Conservation (phyloP, 345 rosid species). For the Tarenaya hassleriana region DNA sequence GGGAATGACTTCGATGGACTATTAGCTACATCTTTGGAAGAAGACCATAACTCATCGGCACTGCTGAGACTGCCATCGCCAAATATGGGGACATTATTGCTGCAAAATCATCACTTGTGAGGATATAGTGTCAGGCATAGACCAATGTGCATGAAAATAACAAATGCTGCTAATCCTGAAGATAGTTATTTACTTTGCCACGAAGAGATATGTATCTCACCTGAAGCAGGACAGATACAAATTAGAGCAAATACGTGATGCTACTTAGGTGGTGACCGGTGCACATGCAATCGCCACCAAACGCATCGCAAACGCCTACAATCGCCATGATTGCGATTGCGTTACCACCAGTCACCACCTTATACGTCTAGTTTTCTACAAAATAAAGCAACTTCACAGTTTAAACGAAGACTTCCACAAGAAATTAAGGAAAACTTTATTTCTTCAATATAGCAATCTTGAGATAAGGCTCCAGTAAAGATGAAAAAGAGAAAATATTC, state of each 20-base stretch:
- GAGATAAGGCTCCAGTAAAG: too few relatives aligned
- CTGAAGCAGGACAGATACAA: not conserved
- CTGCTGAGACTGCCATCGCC: constrained; percentile 56
- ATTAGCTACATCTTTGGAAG: constrained; percentile 51
- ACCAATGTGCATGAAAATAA: constrained; percentile 17
- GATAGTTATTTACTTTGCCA: constrained; percentile 6
- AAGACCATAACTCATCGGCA: constrained; percentile 73
- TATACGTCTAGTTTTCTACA: too few relatives aligned
- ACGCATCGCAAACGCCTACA: too few relatives aligned
- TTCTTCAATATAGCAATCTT: too few relatives aligned
- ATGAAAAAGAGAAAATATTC: too few relatives aligned
- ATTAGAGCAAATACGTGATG: not conserved
- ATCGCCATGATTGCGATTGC: too few relatives aligned
- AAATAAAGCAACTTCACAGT: not conserved
- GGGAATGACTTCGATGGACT: constrained; percentile 50
- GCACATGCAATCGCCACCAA: too few relatives aligned
- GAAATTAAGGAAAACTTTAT: too few relatives aligned
- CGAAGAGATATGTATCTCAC: constrained; percentile 1
- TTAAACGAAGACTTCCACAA: too few relatives aligned
- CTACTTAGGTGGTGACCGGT: too few relatives aligned
- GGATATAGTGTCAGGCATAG: constrained; percentile 66
- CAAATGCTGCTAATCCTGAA: constrained; percentile 8
- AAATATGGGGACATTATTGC: constrained; percentile 82
- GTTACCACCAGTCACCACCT: too few relatives aligned
- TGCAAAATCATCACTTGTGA: constrained; percentile 94